phyloP scores from a whole-genome alignment of 208 protist genomes.

The Plasmodiophora brassicae region DNA sequence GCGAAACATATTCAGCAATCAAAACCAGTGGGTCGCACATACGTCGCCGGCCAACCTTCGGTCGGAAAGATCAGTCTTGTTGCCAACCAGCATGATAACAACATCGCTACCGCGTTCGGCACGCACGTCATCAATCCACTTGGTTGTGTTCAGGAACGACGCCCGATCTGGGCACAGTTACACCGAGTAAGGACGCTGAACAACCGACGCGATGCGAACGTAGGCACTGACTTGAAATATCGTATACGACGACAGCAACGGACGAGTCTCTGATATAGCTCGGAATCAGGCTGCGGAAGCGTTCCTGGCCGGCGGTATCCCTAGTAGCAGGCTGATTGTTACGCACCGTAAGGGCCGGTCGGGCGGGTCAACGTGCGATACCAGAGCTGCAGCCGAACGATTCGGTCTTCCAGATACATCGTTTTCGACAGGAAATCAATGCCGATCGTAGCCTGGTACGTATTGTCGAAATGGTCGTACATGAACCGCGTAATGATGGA shows the following conservation, averaged over 20 bases:
- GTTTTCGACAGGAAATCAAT: constrained; percentile 98
- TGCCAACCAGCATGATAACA: constrained; percentile 88
- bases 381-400: constrained; percentile 53
- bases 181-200: constrained; percentile 51
- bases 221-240: constrained; percentile 48
- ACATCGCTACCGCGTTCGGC: constrained; percentile 84
- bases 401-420: constrained; percentile 88
- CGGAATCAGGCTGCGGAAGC: constrained; percentile 84
- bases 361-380: neutral
- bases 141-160: constrained; percentile 81
- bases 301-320: constrained; percentile 82
- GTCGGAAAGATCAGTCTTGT: constrained; percentile 88
- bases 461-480: constrained; percentile 45
- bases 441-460: constrained; percentile 83
- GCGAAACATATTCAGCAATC: neutral
- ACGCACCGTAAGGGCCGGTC: neutral
- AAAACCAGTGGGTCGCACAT: constrained; percentile 49
- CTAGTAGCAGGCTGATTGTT: constrained; percentile 47
- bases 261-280: constrained; percentile 91
- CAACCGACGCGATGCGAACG: too few species aligned
- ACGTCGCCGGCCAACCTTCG: constrained; percentile 49
- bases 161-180: constrained; percentile 61
- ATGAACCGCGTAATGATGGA: constrained; percentile 86
- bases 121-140: constrained; percentile 96
- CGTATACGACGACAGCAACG: constrained; percentile 74